Evolutionary conservation across 2,329 filamentous ascomycete genomes (phyloP), one percentile per base, ranked within the genome.

Genomic region (Aspergillaceae sp.): DNA sequence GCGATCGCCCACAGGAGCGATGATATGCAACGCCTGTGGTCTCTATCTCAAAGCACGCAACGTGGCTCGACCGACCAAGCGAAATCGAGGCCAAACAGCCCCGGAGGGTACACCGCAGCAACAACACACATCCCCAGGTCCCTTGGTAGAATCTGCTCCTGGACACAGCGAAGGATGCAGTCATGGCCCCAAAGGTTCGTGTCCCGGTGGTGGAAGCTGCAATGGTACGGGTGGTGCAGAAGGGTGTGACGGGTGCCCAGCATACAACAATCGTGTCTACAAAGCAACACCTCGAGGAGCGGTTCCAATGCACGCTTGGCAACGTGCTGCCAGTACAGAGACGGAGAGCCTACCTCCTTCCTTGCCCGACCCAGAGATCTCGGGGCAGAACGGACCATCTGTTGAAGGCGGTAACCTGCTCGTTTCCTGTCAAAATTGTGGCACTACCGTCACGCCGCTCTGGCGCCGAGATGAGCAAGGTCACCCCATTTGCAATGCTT

Each of bases 401-500:
- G 45, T 52, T 9, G 59, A 65, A 35, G 59, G 56, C 27, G 60
- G 55, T 42, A 62, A 61, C 19, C 79, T 87, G 27, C 81, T 95
- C 26, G 89, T 94, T 53, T 90, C 92, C 8, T 98, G 92, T 57
- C 90, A 97, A 63, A 98, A 98, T 60, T 98, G 92, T 65, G 87
- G 84, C 29, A 98, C 92, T 8, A 97, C 92, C 0, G 91, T 97
- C 46, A 98, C 92, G 37, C 92, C 92, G 9, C 74, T 98, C 9
- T 98, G 92, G 92, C 80, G 92, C 61, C 79, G 92, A 58, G 92
- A 97, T 62, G 91, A 95, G 66, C 83, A 84, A 56, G 92, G 92
- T 1, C 90, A 96, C 69, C 94, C 91, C 4, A 98, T 98, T 53
- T 98, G 92, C 73, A 98, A 98, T 68, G 92, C 92, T 43, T 98